Percentiles rank a stretch among this genome's conserved stretches.
These are phyloP conservation scores for Didymella keratinophila DNA, from an alignment of 2,329 filamentous ascomycete species.

Conservation along the genomic window DNA sequence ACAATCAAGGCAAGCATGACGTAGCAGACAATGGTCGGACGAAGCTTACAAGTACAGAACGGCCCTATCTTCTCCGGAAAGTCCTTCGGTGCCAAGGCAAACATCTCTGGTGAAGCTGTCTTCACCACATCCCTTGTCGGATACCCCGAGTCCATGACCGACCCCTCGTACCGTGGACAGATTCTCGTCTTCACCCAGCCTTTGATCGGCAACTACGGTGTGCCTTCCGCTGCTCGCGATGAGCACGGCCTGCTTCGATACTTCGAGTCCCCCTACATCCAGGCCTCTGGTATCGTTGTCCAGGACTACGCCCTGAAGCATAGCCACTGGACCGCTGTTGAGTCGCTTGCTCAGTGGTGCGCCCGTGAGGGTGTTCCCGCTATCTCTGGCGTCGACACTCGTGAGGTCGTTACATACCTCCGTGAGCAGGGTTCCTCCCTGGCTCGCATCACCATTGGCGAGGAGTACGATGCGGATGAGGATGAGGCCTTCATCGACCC, in stretches of 20 bases:
- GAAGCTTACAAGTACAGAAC: slow-evolving; percentile 65
- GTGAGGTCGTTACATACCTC: slow-evolving; percentile 93
- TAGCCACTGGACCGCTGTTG: slow-evolving; percentile 98
- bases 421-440: slow-evolving; percentile 97
- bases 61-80: slow-evolving; percentile 96
- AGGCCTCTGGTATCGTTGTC: slow-evolving; percentile 94
- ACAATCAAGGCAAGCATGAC: slow-evolving; percentile 79
- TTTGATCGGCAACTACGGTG: slow-evolving; percentile 97
- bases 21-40: slow-evolving; percentile 23
- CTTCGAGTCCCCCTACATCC: slow-evolving; percentile 97
- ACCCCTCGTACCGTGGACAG: slow-evolving; percentile 79
- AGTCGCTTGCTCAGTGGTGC: slow-evolving; percentile 93
- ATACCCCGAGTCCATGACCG: slow-evolving; percentile 88
- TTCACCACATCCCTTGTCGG: slow-evolving; percentile 98
- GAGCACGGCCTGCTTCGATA: slow-evolving; percentile 92
- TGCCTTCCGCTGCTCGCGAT: slow-evolving; percentile 85
- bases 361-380: slow-evolving; percentile 94
- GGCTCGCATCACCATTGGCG: slow-evolving; percentile 90
- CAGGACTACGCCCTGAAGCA: slow-evolving; percentile 93
- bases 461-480: slow-evolving; percentile 98
- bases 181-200: slow-evolving; percentile 99
- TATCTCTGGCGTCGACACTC: slow-evolving; percentile 96
- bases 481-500: slow-evolving; percentile 96
- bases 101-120: slow-evolving; percentile 97
- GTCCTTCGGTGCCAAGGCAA: slow-evolving; percentile 94